Base-by-base conservation (phyloP, 108 stramenopile species). In the Nitzschia sp. region DNA sequence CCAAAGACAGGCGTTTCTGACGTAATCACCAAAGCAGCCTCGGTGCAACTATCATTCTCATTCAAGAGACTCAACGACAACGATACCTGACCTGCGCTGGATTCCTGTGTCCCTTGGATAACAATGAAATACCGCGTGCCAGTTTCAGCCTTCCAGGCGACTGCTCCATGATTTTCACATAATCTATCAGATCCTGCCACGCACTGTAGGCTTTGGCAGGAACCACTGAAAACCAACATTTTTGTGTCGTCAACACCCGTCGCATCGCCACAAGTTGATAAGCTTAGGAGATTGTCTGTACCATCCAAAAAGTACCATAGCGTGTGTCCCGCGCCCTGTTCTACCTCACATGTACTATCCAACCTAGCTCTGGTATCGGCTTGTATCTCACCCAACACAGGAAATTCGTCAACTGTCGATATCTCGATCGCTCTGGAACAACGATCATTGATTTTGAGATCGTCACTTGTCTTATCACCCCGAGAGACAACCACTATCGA, bases 281-380 rank as follows among this genome's bases (percentile, higher is more conserved):
- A 41, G 11, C 37, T 54, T 14, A 71, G 11, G 17, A 51, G 61
- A 3, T 63, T 25, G 11, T 39, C 61, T 1, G n/a, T 43, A 6
- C 70, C 70, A 9, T 63, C 37, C 41, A 71, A 5, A 41, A 9
- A 57, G 52, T 71, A 71, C 70, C 70, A 71, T 15, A 63, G 21
- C 29, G 53, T 44, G 37, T 42, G 51, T 37, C 68, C 68, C 5
- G 39, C 57, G 2, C 22, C 57, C 6, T n/a, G 11, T 46, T 57
- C 57, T 9, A 69, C 57, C 37, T 50, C 25, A 51, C 68, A 69
- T 1, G 8, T 15, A 8, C 20, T 15, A 59, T 50, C 56, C 25
- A 65, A 51, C 25, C 48, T 39, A 19, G 57, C 10, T 34, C 2
- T 29, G 9, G 19, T 34, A 25, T 62, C 43, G 19, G 19, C 11